Base-by-base conservation (phyloP, 2,329 filamentous ascomycete genomes). In the Domatiomyces catenatus region DNA sequence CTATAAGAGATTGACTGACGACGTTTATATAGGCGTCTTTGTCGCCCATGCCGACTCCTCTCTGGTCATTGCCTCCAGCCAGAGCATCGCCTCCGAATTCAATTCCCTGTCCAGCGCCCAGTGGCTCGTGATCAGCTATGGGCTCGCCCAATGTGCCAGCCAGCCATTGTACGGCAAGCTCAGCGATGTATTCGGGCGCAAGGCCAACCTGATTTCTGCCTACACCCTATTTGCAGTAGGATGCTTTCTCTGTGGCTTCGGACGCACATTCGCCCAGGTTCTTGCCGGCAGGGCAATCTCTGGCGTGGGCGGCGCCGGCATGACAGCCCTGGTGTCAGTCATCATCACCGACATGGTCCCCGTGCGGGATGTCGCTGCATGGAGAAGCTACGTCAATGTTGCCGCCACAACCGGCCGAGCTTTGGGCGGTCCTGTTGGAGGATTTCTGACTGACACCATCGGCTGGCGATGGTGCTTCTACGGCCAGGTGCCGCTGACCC, bases 381-480 rank as follows among this genome's bases (percentile, higher is more conserved):
- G 70, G 64, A 62, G 74, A 44, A 68, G 71, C 24, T 76, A 75
- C 60, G 67, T 76, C 44, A 76, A 76, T 50, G 64, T 76, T 12
- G 63, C 70, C 15, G 67, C 69, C 54, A 76, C 73, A 0, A 67
- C 70, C 0, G 74, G 73, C 8, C 64, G 72, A 8, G 71, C 69
- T 51, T 63, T 72, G 19, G 75, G 75, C 28, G 75, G 75, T 1
- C 72, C 75, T 0, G 50, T 81, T 0, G 81, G 80, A 1, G 81
- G 80, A 1, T 75, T 71, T 59, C 62, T 83, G 1, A 75, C 78
- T 1, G 77, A 83, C 55, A 71, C 73, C 0, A 70, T 83, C 10
- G 80, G 80, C 15, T 84, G 80, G 81, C 67, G 81, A 63, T 81
- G 79, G 79, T 77, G 55, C 0, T 82, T 82, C 57, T 59, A 75